Evolutionary conservation across 2,329 filamentous ascomycete species (phyloP).

Genomic region (Dactylellina parvicollis): DNA sequence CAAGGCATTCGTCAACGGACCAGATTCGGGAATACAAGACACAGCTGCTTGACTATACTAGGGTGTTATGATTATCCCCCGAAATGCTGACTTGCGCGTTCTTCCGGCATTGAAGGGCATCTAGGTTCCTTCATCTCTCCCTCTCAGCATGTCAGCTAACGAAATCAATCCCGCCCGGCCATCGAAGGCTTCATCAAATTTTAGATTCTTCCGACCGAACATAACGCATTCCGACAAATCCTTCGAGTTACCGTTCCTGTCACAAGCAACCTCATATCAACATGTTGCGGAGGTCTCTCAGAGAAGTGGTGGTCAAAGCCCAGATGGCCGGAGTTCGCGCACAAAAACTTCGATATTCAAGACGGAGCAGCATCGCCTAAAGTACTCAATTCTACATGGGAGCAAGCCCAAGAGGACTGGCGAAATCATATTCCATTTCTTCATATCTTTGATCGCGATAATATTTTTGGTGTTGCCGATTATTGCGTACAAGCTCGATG

Average conservation of each 20-base stretch:
- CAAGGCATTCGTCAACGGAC: too few species aligned
- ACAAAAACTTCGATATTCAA: conserved; percentile 46
- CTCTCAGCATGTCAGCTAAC: conserved; percentile 18
- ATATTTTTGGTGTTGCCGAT: conserved; percentile 47
- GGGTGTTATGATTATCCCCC: too few species aligned
- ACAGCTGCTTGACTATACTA: too few species aligned
- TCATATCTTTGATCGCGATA: conserved; percentile 33
- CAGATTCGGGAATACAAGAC: too few species aligned
- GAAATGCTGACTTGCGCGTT: too few species aligned
- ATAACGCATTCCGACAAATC: conserved; percentile 23
- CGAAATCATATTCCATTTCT: conserved; percentile 42
- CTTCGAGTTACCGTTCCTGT: conserved; percentile 32
- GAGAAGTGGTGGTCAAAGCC: conserved; percentile 16
- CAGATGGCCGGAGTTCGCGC: conserved; percentile 28
- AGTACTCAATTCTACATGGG: conserved; percentile 38
- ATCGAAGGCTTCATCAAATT: conserved; percentile 19
- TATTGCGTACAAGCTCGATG: conserved; percentile 31
- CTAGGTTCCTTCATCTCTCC: too few species aligned
- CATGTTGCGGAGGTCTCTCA: conserved; percentile 12
- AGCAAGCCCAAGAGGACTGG: conserved; percentile 33
- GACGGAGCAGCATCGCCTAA: conserved; percentile 34
- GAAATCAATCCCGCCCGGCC: conserved; percentile 14
- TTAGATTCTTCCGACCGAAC: conserved; percentile 34
- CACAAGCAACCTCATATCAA: conserved; percentile 21
- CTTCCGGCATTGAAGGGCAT: too few species aligned